A percentile compares a stretch with the other conserved stretches of the same genome.
These are phyloP conservation scores for Trichomonascus vanleenenianus DNA, from an alignment of 805 yeast genomes.

Conservation along the genomic window DNA sequence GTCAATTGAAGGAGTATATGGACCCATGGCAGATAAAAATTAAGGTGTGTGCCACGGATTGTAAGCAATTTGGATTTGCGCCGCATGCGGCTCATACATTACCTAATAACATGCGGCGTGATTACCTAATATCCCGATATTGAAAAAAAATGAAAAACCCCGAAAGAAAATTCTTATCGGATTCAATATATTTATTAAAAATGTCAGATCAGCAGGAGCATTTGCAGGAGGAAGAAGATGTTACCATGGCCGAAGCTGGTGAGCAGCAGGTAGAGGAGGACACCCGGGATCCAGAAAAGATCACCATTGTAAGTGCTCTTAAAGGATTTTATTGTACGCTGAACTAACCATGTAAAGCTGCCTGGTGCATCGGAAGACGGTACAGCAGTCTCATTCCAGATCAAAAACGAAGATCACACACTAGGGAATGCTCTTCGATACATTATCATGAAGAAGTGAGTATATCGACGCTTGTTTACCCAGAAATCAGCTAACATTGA, in stretches of 20 bases:
- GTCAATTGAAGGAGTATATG: no score
- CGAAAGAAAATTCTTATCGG: no score
- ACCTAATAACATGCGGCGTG: no score
- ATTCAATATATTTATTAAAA: no score
- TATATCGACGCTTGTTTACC: no score
- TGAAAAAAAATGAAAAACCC: no score
- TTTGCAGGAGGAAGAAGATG: neutral
- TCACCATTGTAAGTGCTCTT: constrained; percentile 21
- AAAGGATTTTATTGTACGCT: neutral
- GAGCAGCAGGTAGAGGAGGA: neutral
- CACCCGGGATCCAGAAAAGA: constrained; percentile 28
- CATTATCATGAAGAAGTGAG: constrained; percentile 80
- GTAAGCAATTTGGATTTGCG: no score
- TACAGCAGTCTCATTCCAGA: constrained; percentile 88
- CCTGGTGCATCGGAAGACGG: constrained; percentile 93
- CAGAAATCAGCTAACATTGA: constrained; percentile 1
- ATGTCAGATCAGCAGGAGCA: no score
- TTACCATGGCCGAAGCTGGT: neutral
- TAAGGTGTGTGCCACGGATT: no score
- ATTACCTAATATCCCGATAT: no score
- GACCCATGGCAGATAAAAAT: no score
- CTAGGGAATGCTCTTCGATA: constrained; percentile 90
- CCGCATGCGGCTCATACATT: no score
- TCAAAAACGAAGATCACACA: constrained; percentile 91
- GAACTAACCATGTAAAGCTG: constrained; percentile 27